Evolutionary conservation across 2,329 filamentous ascomycete species (phyloP), one percentile per base, ranked within the genome.

Genomic region (Graphiopsis chlorocephala): DNA sequence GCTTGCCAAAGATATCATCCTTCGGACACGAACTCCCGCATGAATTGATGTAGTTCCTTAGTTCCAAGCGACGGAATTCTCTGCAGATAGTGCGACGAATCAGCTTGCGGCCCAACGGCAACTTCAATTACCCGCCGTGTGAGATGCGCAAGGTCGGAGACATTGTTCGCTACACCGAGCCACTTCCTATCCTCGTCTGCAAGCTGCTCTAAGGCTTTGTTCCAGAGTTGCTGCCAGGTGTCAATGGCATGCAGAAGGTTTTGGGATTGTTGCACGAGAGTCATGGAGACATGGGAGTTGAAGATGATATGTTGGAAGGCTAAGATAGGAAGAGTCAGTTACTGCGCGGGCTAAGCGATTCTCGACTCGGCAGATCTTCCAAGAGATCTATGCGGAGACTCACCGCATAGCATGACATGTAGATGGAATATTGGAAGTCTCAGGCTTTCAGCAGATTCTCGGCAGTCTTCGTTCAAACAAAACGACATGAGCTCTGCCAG

Each of bases 201-300:
- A n/a, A 65, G 35, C 17, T 10, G n/a, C 15, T 42, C 47, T 15
- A 62, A 10, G 5, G 58, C 50, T 26, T n/a, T 20, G n/a, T 29
- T 11, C 64, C 64, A 65, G 23, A 62, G 58, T 12, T 42, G 7
- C 11, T 42, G 57, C 57, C 57, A 60, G 2, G 23, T 47, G 0
- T 47, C 23, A 1, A 60, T n/a, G 5, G 57, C 38, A 26, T 31
- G 57, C 5, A 60, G 28, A 6, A 60, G 35, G 26, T 5, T 28
- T 28, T 14, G 0, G n/a, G 58, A 48, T 14, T 62, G 48, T 8
- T 25, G 4, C 1, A 17, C 6, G 2, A 65, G 28, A 8, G 4
- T 26, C 57, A 65, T 50, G 2, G 57, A 50, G 28, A 65, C 50
- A 11, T 65, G 58, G 14, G 61, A 26, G 35, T 65, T 65, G 64